Evolutionary conservation across 208 protist species (phyloP), one percentile per base, ranked within the genome.

Genomic region (Porcisia hertigi): DNA sequence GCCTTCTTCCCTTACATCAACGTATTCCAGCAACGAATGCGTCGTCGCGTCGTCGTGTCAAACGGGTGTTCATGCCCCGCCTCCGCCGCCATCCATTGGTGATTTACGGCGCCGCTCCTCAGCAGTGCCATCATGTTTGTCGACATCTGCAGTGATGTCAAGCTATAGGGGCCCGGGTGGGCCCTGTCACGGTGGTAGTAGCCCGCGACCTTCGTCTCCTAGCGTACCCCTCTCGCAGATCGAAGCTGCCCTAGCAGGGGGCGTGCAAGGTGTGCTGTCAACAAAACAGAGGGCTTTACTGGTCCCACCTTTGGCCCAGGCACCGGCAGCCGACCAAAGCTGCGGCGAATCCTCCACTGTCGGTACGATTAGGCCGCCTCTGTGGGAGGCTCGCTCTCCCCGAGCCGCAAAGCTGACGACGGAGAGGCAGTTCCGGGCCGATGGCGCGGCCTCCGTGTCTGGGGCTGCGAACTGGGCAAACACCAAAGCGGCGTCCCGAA

Each of bases 341-440:
- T 4, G 45, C 4, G 1, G 36, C 54, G 71, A 81, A 23, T 72
- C 52, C 9, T 54, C 73, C 36, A 70, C 73, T n/a, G 6, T 47
- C 4, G 64, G 71, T 11, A 66, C 58, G 6, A 25, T 75, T 59
- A 18, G 41, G 69, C 62, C 83, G 6, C 80, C 80, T 1, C 69
- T 59, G 12, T 23, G 53, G 7, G 85, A 88, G 85, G 69, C 71
- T 11, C 76, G 77, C 3, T 76, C 86, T 12, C 71, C 83, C 57
- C 71, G 65, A 9, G 81, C 81, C 23, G 79, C 82, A 9, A 79
- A 76, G 64, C 69, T 54, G 34, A 64, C 67, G 5, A 76, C 76
- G 20, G 52, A 20, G 18, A n/a, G 45, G 2, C 43, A 47, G 11
- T 53, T 3, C 52, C 53, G 11, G 36, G 55, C 64, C 60, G 63